phyloP scores from a whole-genome alignment of 441 rosid genomes.

The Lepidium campestre region DNA sequence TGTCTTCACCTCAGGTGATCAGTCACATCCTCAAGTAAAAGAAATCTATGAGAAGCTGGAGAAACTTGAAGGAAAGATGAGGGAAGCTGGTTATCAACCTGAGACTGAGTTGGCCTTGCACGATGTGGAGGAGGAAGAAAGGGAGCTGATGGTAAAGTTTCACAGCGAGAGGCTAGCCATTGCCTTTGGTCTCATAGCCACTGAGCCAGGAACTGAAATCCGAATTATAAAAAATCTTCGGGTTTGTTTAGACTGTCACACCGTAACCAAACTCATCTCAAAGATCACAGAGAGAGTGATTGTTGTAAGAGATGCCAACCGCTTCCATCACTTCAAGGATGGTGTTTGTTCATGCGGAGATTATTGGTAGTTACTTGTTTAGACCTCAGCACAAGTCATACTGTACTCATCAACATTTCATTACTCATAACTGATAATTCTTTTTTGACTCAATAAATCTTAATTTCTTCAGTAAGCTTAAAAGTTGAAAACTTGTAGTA shows the following conservation, averaged over 20 bases:
- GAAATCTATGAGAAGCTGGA: conserved; percentile 58
- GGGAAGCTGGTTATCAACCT: conserved; percentile 67
- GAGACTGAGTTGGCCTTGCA: conserved; percentile 60
- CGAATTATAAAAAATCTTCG: conserved; percentile 74
- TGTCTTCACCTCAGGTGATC: conserved; percentile 68
- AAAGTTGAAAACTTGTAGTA: neutral
- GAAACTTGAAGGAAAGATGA: conserved; percentile 56
- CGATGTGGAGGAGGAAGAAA: conserved; percentile 88
- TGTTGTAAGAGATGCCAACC: conserved; percentile 73
- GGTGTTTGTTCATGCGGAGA: conserved; percentile 80
- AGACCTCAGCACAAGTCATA: neutral
- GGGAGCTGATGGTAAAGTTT: conserved; percentile 60
- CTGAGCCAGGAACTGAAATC: conserved; percentile 65
- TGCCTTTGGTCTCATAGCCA: conserved; percentile 67
- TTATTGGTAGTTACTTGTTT: conserved; percentile 44
- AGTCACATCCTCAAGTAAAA: conserved; percentile 54
- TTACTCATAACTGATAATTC: conserved; percentile 5
- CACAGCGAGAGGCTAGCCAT: conserved; percentile 83
- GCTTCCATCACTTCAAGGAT: conserved; percentile 72
- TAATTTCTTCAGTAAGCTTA: neutral
- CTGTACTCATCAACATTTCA: conserved; percentile 13
- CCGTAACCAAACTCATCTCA: conserved; percentile 66
- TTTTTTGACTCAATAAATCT: neutral
- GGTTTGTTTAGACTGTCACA: conserved; percentile 75
- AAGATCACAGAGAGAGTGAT: conserved; percentile 62